Evolutionary conservation across 768 basidiomycete species (phyloP).

Genomic region (Suillus americanus): DNA sequence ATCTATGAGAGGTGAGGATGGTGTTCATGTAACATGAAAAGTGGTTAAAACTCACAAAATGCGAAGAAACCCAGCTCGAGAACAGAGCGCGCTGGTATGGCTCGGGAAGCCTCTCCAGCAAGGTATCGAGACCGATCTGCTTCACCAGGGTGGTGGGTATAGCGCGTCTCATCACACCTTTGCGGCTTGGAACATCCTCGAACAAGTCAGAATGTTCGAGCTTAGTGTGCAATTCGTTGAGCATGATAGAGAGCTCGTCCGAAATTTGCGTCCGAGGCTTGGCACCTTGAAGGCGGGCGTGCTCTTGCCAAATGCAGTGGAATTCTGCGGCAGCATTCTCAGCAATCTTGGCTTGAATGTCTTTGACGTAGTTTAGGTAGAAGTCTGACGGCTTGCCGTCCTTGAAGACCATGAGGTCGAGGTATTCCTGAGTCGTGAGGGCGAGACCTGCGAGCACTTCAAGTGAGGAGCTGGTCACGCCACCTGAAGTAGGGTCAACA

Average conservation of each 20-base stretch:
- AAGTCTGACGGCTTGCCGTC: slow-evolving; percentile 82
- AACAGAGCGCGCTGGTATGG: slow-evolving; percentile 86
- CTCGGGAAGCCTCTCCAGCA: slow-evolving; percentile 78
- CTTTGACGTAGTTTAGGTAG: slow-evolving; percentile 90
- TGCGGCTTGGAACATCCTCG: slow-evolving; percentile 73
- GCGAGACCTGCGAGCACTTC: slow-evolving; percentile 97
- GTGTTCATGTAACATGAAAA: neutral
- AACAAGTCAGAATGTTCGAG: slow-evolving; percentile 89
- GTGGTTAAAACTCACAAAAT: slow-evolving; percentile 58
- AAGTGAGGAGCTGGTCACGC: slow-evolving; percentile 93
- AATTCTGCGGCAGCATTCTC: slow-evolving; percentile 93
- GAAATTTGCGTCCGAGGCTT: slow-evolving; percentile 90
- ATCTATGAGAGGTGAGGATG: slow-evolving; percentile 50
- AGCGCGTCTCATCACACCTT: slow-evolving; percentile 78
- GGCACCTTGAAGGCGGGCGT: slow-evolving; percentile 73
- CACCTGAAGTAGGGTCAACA: slow-evolving; percentile 47
- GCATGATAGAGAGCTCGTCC: slow-evolving; percentile 85
- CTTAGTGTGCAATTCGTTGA: slow-evolving; percentile 91
- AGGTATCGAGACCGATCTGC: slow-evolving; percentile 73
- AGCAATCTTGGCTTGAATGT: slow-evolving; percentile 86
- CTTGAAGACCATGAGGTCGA: slow-evolving; percentile 92
- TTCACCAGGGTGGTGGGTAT: slow-evolving; percentile 90
- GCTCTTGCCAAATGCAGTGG: slow-evolving; percentile 90
- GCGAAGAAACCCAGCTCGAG: slow-evolving; percentile 87
- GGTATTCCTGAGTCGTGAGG: slow-evolving; percentile 85